Percentiles rank a stretch among this genome's conserved stretches.
Evolutionary conservation across 2,329 filamentous ascomycete species (phyloP).

Genomic region (Cercospora nicotianae): DNA sequence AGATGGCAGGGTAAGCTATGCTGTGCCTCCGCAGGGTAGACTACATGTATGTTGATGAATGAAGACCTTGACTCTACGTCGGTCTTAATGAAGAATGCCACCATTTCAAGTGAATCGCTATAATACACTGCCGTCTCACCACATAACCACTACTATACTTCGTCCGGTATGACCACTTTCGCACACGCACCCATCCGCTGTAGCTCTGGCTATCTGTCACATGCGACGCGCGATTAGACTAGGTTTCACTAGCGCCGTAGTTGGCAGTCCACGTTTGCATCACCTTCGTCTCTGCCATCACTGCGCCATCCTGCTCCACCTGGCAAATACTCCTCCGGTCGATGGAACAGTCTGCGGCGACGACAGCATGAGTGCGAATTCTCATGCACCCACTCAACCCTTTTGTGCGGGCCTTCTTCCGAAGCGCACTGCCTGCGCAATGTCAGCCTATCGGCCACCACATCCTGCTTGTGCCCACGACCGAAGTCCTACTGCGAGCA

Average conservation of each 20-base stretch:
- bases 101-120: neutral
- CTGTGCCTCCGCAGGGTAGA: neutral
- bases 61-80: slow-evolving; percentile 15
- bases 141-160: neutral
- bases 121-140: neutral
- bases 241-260: slow-evolving; percentile 4
- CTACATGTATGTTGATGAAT: slow-evolving; percentile 13
- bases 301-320: neutral
- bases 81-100: slow-evolving; percentile 15
- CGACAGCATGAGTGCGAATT: slow-evolving; percentile 18
- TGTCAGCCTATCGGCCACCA: slow-evolving; percentile 89
- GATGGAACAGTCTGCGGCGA: neutral
- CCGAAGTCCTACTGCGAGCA: slow-evolving; percentile 83
- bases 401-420: slow-evolving; percentile 97
- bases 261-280: neutral
- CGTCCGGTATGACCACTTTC: neutral
- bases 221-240: slow-evolving; percentile 6
- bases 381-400: slow-evolving; percentile 76
- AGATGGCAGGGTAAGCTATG: slow-evolving; percentile 9
- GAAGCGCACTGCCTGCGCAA: slow-evolving; percentile 87
- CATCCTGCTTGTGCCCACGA: slow-evolving; percentile 88
- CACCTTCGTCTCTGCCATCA: neutral
- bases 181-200: neutral
- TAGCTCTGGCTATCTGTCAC: slow-evolving; percentile 4
- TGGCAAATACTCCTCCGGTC: neutral